These are phyloP conservation scores for Candida sithepensis DNA, from an alignment of 805 yeast genomes.

Conservation along the genomic window DNA sequence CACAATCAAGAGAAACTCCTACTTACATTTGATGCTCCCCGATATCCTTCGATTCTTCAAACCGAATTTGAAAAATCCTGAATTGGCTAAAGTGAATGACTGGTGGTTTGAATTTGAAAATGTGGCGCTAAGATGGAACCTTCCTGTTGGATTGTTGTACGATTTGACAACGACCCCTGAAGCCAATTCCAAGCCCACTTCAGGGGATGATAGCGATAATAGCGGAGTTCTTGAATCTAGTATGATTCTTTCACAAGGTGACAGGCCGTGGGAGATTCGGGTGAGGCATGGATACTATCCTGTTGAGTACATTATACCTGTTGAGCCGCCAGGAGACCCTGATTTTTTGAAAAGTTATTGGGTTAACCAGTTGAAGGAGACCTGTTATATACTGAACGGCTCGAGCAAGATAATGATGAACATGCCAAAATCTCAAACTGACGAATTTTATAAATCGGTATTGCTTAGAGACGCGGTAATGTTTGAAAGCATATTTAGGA, in stretches of 20 bases:
- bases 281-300: slow-evolving; percentile 44
- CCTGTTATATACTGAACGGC: slow-evolving; percentile 71
- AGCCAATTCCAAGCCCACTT: neutral
- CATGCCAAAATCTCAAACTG: slow-evolving; percentile 60
- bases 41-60: slow-evolving; percentile 37
- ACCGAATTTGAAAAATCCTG: slow-evolving; percentile 24
- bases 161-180: slow-evolving; percentile 34
- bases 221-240: neutral
- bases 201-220: slow-evolving; percentile 17
- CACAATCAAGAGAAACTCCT: slow-evolving; percentile 43
- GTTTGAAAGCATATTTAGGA: slow-evolving; percentile 21
- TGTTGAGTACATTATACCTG: slow-evolving; percentile 39
- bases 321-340: slow-evolving; percentile 12
- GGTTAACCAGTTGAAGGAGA: slow-evolving; percentile 80
- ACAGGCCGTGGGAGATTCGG: slow-evolving; percentile 41
- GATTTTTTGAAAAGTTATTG: slow-evolving; percentile 47
- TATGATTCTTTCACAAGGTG: slow-evolving; percentile 5
- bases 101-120: slow-evolving; percentile 70
- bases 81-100: slow-evolving; percentile 8
- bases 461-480: slow-evolving; percentile 20
- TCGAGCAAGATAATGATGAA: slow-evolving; percentile 79
- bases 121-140: slow-evolving; percentile 70
- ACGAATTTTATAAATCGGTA: slow-evolving; percentile 49
- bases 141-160: slow-evolving; percentile 67
- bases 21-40: slow-evolving; percentile 43